These are phyloP conservation scores for Trametes punicea DNA, from an alignment of 768 basidiomycete genomes.

Conservation along the genomic window DNA sequence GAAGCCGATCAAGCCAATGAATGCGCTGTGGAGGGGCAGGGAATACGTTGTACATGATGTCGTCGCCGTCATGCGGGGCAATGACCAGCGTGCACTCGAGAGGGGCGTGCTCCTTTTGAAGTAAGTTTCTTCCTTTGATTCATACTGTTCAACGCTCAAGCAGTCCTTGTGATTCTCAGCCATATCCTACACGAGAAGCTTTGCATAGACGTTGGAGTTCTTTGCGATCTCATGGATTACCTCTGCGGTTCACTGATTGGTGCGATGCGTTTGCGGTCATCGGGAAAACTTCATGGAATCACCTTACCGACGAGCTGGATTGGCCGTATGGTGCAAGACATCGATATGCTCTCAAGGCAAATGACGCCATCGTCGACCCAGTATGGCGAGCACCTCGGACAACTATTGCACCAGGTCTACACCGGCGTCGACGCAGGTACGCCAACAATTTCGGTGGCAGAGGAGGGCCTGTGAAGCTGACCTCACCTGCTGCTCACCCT, in stretches of 20 bases:
- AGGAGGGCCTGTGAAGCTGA: too few relatives aligned
- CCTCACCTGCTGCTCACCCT: too few relatives aligned
- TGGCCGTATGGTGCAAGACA: background rate
- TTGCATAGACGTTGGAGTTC: conserved; percentile 41
- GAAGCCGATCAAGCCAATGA: background rate
- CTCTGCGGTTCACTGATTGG: conserved; percentile 43
- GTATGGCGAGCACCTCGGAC: conserved; percentile 7
- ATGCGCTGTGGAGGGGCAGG: conserved; percentile 15
- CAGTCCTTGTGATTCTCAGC: conserved; percentile 31
- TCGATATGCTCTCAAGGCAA: background rate
- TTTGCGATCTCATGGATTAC: conserved; percentile 52
- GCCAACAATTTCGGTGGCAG: too few relatives aligned
- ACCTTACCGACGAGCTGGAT: conserved; percentile 55
- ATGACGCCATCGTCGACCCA: too few relatives aligned
- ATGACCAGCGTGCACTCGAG: conserved; percentile 9
- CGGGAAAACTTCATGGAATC: conserved; percentile 38
- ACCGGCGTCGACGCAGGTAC: too few relatives aligned
- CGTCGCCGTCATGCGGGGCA: conserved; percentile 3
- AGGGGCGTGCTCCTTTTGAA: conserved; percentile 38
- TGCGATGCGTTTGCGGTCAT: conserved; percentile 25
- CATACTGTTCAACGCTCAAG: background rate
- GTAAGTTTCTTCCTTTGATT: background rate
- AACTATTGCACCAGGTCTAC: conserved; percentile 17
- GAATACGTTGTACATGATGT: conserved; percentile 19
- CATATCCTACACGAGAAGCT: conserved; percentile 40